Evolutionary conservation across 2,329 filamentous ascomycete genomes (phyloP).

Genomic region (Botryotinia calthae): DNA sequence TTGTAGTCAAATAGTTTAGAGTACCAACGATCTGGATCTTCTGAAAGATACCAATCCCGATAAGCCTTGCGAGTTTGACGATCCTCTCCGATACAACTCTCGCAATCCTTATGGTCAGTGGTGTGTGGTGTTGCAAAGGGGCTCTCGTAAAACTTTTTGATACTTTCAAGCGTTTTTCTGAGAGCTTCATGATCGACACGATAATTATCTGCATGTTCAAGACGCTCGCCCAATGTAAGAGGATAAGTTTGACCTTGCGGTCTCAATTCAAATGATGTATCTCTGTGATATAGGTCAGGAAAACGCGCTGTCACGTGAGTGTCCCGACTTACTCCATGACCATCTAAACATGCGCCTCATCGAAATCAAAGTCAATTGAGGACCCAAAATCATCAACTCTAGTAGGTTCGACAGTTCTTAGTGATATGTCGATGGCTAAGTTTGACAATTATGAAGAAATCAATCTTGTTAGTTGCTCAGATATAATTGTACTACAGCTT

Average conservation of each 20-base stretch:
- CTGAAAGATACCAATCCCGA: slow-evolving; percentile 33
- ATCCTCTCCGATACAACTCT: slow-evolving; percentile 30
- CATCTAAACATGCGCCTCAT: background rate
- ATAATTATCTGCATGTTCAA: slow-evolving; percentile 30
- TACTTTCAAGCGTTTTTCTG: slow-evolving; percentile 18
- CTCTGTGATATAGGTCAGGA: slow-evolving; percentile 3
- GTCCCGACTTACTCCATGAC: slow-evolving; percentile 17
- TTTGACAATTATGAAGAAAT: background rate
- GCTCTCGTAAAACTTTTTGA: slow-evolving; percentile 25
- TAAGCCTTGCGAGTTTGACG: slow-evolving; percentile 32
- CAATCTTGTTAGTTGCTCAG: background rate
- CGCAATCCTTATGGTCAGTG: slow-evolving; percentile 30
- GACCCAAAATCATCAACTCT: background rate
- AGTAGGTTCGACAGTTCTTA: background rate
- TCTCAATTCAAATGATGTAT: slow-evolving; percentile 14
- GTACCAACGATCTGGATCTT: slow-evolving; percentile 31
- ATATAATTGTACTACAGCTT: background rate
- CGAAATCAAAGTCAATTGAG: background rate
- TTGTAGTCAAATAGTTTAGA: slow-evolving; percentile 25
- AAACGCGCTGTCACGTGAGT: slow-evolving; percentile 14
- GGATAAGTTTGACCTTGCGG: slow-evolving; percentile 25
- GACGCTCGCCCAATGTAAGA: slow-evolving; percentile 30
- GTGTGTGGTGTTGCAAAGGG: slow-evolving; percentile 28
- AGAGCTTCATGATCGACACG: slow-evolving; percentile 29
- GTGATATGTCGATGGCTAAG: background rate